A percentile compares a stretch with the other conserved stretches of the same genome.
Evolutionary conservation across 768 basidiomycete species (phyloP).

Genomic region (Termitomyces sp.): DNA sequence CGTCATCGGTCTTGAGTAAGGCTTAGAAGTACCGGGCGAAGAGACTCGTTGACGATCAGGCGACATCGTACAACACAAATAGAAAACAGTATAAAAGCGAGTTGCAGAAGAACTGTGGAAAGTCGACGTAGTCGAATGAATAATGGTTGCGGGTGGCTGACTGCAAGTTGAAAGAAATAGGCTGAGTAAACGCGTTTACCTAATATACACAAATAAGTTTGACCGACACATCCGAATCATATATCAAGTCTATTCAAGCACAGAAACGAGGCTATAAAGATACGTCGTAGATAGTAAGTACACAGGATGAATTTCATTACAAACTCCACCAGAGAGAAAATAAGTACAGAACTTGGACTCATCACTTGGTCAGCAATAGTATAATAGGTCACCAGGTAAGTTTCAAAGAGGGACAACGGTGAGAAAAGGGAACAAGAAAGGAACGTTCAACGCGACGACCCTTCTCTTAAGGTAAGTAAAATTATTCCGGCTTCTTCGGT

Average conservation of each 20-base stretch:
- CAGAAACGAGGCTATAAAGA: conserved; percentile 16
- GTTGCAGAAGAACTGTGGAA: background rate
- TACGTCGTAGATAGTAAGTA: conserved; percentile 16
- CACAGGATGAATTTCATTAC: conserved; percentile 9
- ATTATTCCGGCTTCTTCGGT: conserved; percentile 43
- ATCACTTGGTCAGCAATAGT: conserved; percentile 5
- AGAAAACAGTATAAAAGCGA: conserved; percentile 7
- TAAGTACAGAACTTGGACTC: conserved; percentile 9
- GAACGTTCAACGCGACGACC: background rate
- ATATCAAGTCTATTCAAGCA: background rate
- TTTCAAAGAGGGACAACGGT: conserved; percentile 3
- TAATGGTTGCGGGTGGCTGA: background rate
- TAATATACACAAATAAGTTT: background rate
- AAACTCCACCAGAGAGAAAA: background rate
- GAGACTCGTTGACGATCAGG: conserved; percentile 28
- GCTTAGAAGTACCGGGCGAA: conserved; percentile 28
- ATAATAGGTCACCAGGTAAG: background rate
- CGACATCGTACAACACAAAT: conserved; percentile 23
- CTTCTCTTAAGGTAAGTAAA: background rate
- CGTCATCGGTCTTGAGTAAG: conserved; percentile 28
- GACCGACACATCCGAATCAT: background rate
- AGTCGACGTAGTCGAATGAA: background rate
- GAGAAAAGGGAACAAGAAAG: background rate
- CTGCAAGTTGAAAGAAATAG: background rate
- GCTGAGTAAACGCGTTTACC: background rate